phyloP scores from a whole-genome alignment of 1,284 basidiomycete species.

The Prillingera fragicola region DNA sequence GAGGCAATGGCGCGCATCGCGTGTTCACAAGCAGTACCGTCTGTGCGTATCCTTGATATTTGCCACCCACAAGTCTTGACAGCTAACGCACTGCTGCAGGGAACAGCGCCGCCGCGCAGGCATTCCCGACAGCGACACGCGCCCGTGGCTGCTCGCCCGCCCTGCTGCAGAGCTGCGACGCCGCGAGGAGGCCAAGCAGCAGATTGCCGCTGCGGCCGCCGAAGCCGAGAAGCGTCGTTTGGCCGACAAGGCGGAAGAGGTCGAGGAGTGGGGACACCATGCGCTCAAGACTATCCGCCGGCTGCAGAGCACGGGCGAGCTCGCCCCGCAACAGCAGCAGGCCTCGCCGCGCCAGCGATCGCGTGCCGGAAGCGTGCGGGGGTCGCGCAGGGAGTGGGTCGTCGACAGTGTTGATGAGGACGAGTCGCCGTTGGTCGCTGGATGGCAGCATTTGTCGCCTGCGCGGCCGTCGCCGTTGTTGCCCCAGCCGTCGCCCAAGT shows the following conservation, averaged over 20 bases:
- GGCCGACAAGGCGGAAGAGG: constrained; percentile 10
- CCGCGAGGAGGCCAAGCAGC: constrained; percentile 9
- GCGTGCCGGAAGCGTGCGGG: no score
- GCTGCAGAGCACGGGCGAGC: constrained; percentile 6
- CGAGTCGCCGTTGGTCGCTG: no score
- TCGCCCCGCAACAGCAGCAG: neutral
- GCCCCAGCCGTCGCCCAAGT: no score
- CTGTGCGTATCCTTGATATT: constrained; percentile 1
- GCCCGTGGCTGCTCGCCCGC: constrained; percentile 17
- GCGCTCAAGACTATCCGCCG: constrained; percentile 7
- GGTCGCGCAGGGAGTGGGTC: no score
- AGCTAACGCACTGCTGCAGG: constrained; percentile 1
- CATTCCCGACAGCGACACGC: constrained; percentile 19
- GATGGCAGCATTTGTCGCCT: no score
- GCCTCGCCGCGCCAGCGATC: neutral
- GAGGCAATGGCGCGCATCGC: neutral
- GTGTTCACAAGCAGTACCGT: neutral
- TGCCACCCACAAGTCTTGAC: neutral
- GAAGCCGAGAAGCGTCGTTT: constrained; percentile 6
- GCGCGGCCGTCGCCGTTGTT: no score
- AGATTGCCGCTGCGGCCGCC: neutral
- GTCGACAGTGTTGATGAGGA: no score
- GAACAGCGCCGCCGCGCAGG: constrained; percentile 20
- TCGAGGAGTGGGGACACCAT: constrained; percentile 13
- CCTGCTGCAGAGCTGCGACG: constrained; percentile 17